Evolutionary conservation across 352 stramenopile genomes (phyloP).

Genomic region (Pythium phragmiticola): DNA sequence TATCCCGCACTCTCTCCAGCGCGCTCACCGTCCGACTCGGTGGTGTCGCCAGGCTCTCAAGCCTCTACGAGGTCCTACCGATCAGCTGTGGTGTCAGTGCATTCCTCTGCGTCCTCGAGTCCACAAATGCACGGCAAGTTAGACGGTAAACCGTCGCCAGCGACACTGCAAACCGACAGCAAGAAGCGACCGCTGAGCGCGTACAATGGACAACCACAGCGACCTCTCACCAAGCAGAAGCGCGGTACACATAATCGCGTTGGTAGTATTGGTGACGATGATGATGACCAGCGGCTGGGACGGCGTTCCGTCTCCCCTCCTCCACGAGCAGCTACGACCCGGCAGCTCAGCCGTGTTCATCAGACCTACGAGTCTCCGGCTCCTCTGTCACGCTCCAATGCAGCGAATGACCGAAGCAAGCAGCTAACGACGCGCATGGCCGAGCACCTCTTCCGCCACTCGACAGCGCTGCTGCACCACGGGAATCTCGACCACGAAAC

Average conservation of each 20-base stretch:
- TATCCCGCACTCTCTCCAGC: not conserved
- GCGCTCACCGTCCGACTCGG: slow-evolving; percentile 4
- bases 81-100: not conserved
- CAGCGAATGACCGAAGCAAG: not conserved
- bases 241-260: not conserved
- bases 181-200: slow-evolving; percentile 9
- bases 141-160: not conserved
- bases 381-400: not conserved
- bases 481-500: slow-evolving; percentile 48
- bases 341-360: too few species aligned
- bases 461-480: slow-evolving; percentile 35
- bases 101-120: not conserved
- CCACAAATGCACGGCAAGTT: not conserved
- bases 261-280: not conserved
- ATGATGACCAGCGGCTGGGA: not conserved
- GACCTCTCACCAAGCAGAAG: not conserved
- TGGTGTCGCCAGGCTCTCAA: slow-evolving; percentile 1
- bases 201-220: not conserved
- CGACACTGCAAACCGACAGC: not conserved
- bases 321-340: too few species aligned
- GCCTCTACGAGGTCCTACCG: not conserved
- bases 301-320: not conserved
- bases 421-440: slow-evolving; percentile 26
- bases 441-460: slow-evolving; percentile 43
- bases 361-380: too few species aligned